Conservation (phyloP, 2,329 filamentous ascomycete genomes). For the Aspergillus arachidicola region DNA sequence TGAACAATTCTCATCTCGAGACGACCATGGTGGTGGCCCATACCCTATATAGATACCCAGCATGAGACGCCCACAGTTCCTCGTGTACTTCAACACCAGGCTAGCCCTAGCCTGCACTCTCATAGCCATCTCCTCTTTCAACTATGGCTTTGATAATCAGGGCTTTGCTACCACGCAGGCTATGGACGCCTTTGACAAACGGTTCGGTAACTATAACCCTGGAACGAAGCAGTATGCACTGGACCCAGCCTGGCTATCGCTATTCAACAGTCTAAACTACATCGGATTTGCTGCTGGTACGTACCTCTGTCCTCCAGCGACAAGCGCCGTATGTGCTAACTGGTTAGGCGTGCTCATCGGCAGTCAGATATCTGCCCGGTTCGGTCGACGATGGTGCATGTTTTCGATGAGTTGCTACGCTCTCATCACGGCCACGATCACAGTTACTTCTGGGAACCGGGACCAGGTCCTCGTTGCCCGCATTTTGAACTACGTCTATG, state of each 20-base stretch:
- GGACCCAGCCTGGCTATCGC: slow-evolving; percentile 36
- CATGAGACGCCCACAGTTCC: not conserved
- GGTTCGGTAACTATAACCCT: slow-evolving; percentile 36
- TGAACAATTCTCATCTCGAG: not conserved
- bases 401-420: slow-evolving; percentile 43
- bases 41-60: no score
- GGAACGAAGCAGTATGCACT: slow-evolving; percentile 28
- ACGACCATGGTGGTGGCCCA: not conserved
- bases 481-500: slow-evolving; percentile 43
- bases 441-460: slow-evolving; percentile 32
- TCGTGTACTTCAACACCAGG: slow-evolving; percentile 12
- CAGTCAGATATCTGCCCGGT: slow-evolving; percentile 32
- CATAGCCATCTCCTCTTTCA: slow-evolving; percentile 42
- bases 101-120: slow-evolving; percentile 20
- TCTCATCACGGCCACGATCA: slow-evolving; percentile 34
- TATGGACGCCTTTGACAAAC: slow-evolving; percentile 39
- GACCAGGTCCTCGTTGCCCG: slow-evolving; percentile 39
- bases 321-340: not conserved
- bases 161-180: slow-evolving; percentile 42
- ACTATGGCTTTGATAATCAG: slow-evolving; percentile 47
- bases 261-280: slow-evolving; percentile 28
- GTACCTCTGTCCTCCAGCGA: not conserved
- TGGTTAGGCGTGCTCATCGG: slow-evolving; percentile 28
- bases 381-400: slow-evolving; percentile 39
- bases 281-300: slow-evolving; percentile 17